phyloP scores from a whole-genome alignment of 371 early-diverging fungal species.

The Nosema muscidifuracis region DNA sequence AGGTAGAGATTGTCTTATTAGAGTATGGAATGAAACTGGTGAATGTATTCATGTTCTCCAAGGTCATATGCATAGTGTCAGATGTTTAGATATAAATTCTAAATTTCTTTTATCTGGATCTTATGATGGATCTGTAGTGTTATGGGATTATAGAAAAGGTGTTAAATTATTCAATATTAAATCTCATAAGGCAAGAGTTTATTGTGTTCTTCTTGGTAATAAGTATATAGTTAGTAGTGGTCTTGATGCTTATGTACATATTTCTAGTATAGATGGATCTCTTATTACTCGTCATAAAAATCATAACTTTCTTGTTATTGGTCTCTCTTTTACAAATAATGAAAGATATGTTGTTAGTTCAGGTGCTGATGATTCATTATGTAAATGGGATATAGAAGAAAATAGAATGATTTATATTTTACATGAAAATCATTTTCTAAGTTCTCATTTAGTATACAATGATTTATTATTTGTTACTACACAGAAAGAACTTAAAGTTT shows the following conservation, averaged over 20 bases:
- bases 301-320: conserved; percentile 44
- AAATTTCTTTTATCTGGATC: conserved; percentile 81
- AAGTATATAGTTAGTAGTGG: conserved; percentile 50
- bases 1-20: conserved; percentile 59
- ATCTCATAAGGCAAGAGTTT: conserved; percentile 68
- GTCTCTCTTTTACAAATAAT: conserved; percentile 41
- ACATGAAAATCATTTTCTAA: conserved; percentile 17
- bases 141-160: conserved; percentile 70
- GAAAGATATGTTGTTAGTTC: conserved; percentile 49
- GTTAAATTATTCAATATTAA: conserved; percentile 38
- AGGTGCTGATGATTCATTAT: conserved; percentile 50
- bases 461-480: conserved; percentile 54
- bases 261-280: conserved; percentile 45
- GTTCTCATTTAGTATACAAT: conserved; percentile 42
- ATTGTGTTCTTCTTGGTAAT: conserved; percentile 70
- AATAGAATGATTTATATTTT: conserved; percentile 38
- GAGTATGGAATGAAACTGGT: conserved; percentile 59
- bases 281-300: neutral
- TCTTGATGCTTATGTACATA: conserved; percentile 47
- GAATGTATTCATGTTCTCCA: conserved; percentile 61
- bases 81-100: conserved; percentile 81
- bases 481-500: conserved; percentile 39
- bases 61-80: conserved; percentile 81
- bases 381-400: conserved; percentile 51
- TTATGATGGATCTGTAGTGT: conserved; percentile 85